Percentiles rank a stretch among this genome's conserved stretches.
Evolutionary conservation across 768 basidiomycete genomes (phyloP).

Genomic region (Lactifluus volemus): DNA sequence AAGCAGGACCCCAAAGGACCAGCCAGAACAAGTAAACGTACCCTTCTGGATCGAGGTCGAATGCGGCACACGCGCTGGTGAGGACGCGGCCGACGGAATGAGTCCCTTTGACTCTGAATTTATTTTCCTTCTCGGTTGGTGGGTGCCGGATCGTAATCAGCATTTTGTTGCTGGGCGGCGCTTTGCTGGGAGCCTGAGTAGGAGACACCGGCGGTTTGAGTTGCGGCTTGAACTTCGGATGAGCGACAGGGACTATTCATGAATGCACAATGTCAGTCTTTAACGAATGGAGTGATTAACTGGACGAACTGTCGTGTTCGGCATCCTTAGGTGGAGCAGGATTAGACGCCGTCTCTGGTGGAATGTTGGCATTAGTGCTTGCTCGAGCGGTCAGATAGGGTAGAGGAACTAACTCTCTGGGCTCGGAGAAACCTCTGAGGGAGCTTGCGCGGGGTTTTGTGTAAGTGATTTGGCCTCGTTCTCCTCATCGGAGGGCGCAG

Average conservation of each 20-base stretch:
- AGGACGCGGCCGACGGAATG: conserved; percentile 15
- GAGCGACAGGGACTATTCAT: not conserved
- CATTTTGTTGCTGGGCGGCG: conserved; percentile 1
- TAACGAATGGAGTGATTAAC: not conserved
- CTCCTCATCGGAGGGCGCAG: conserved; percentile 1
- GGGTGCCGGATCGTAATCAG: conserved; percentile 14
- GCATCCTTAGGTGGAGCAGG: not conserved
- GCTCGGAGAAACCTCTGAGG: not conserved
- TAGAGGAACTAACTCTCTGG: not conserved
- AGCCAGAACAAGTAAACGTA: not conserved
- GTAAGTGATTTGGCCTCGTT: not conserved
- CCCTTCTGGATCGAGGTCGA: not conserved
- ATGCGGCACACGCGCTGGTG: conserved; percentile 11
- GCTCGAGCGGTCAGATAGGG: not conserved
- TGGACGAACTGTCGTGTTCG: not conserved
- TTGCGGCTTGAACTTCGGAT: not conserved
- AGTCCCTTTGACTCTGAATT: conserved; percentile 12
- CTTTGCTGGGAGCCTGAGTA: not conserved
- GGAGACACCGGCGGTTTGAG: not conserved
- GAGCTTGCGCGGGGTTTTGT: not conserved
- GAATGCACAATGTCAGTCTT: not conserved
- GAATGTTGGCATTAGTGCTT: not conserved
- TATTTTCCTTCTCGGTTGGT: conserved; percentile 12
- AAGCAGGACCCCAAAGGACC: not conserved
- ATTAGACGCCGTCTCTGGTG: not conserved